Base-by-base conservation (phyloP, 306 rosid genomes). In the Cicer arietinum region DNA sequence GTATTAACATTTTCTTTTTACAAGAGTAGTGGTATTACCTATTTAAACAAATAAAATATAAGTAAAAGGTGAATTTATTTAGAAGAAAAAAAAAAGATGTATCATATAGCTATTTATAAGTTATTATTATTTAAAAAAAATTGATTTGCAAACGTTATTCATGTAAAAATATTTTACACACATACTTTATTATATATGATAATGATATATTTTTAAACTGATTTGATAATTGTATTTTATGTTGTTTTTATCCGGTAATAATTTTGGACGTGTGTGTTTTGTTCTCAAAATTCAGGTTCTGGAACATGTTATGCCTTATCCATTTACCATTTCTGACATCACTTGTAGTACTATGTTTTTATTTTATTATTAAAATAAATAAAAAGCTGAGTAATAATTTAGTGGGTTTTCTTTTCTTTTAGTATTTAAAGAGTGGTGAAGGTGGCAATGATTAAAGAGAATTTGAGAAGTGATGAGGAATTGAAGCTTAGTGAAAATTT, bases 391-490 rank as follows among this genome's bases (percentile, higher is more conserved):
- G 41, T 58, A 14, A 13, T n/a, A 62, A 62, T 62, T 62, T 62
- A 46, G 13, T 47, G 52, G 22, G 7, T 8, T 20, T 56, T 56
- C 8, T 61, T 16, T 61, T 17, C 17, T 65, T 8, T 65, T 10
- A 42, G 1, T 44, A 40, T 30, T 35, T 69, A 16, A 69, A 69
- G 9, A 30, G 67, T 17, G 42, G 58, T 46, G 70, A 37, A 11
- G 74, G 47, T 47, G 18, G 68, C 72, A 76, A 90, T 89, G 94
- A 79, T 86, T 2, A 73, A 77, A 63, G 87, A 73, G 71, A 77
- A 52, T 71, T 46, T 85, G 81, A 81, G 57, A 82, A 79, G 39
- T 56, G 37, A 80, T 2, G 88, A 85, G 74, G 90, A 82, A 50
- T 81, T 90, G 86, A 93, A 87, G 41, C 73, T 45, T 80, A 78